Conservation (phyloP, 2,329 filamentous ascomycete genomes). For the Monosporascus sp. region DNA sequence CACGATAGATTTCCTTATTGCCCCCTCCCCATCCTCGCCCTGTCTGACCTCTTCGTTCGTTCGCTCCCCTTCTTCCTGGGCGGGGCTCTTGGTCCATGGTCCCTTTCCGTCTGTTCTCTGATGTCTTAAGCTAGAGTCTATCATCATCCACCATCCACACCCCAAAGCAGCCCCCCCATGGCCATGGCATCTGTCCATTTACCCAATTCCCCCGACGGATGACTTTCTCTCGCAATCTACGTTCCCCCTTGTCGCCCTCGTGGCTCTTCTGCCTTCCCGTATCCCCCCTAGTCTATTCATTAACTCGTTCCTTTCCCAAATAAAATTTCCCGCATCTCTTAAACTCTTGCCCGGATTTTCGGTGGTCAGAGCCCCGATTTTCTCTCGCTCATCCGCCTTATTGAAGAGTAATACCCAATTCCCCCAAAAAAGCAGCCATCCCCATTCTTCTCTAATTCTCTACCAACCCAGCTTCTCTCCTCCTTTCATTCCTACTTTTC, state of each 20-base stretch:
- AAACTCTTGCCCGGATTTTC: slow-evolving; percentile 23
- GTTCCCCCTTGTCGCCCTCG: background rate
- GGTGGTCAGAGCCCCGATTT: slow-evolving; percentile 41
- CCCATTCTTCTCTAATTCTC: slow-evolving; percentile 34
- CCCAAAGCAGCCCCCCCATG: background rate
- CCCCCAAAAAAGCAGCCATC: slow-evolving; percentile 49
- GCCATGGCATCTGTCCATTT: background rate
- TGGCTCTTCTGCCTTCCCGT: slow-evolving; percentile 8
- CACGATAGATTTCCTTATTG: background rate
- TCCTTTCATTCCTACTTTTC: slow-evolving; percentile 20
- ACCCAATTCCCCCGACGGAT: background rate
- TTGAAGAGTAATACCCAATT: slow-evolving; percentile 41
- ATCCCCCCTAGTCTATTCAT: slow-evolving; percentile 26
- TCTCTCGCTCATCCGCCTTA: slow-evolving; percentile 34
- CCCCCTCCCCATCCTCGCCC: background rate
- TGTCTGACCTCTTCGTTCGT: too few species aligned
- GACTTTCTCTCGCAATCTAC: background rate
- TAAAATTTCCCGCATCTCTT: slow-evolving; percentile 35
- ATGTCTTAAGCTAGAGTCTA: background rate
- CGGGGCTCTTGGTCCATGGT: background rate
- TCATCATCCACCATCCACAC: background rate
- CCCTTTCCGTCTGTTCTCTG: background rate
- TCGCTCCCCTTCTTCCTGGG: background rate
- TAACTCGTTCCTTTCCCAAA: slow-evolving; percentile 29
- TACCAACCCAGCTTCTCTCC: slow-evolving; percentile 22